A percentile compares a stretch with the other conserved stretches of the same genome.
Conservation (phyloP, 345 rosid genomes). For the Turnera subulata region DNA sequence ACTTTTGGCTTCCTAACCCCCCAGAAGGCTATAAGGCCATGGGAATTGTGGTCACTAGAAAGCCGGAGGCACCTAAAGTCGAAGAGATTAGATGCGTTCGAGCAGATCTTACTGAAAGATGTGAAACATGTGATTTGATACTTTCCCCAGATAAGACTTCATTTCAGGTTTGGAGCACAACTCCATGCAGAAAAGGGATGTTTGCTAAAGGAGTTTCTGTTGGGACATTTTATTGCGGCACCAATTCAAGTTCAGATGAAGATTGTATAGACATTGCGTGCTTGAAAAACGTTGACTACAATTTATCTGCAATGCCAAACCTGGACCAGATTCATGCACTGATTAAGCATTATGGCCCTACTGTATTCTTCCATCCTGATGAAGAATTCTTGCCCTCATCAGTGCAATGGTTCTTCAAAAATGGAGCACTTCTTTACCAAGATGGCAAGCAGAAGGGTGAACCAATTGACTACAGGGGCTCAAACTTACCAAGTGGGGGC, state of each 20-base stretch:
- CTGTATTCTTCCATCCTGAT: slow-evolving; percentile 61
- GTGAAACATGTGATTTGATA: slow-evolving; percentile 44
- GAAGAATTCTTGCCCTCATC: slow-evolving; percentile 70
- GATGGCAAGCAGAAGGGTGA: slow-evolving; percentile 32
- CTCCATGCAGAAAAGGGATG: slow-evolving; percentile 65
- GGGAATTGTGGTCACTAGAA: slow-evolving; percentile 63
- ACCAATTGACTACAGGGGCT: slow-evolving; percentile 48
- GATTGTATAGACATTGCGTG: slow-evolving; percentile 42
- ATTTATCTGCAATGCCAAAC: slow-evolving; percentile 70
- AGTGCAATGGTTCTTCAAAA: slow-evolving; percentile 57
- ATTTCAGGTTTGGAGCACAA: slow-evolving; percentile 56
- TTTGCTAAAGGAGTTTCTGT: slow-evolving; percentile 61
- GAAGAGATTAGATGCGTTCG: slow-evolving; percentile 72
- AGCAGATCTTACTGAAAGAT: slow-evolving; percentile 62
- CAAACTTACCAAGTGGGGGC: slow-evolving; percentile 70
- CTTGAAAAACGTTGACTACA: slow-evolving; percentile 53
- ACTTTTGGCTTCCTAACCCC: slow-evolving; percentile 77
- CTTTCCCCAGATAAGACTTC: slow-evolving; percentile 39
- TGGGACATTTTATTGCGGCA: slow-evolving; percentile 68
- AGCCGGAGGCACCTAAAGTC: slow-evolving; percentile 47
- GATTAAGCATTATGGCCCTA: slow-evolving; percentile 67
- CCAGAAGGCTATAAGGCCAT: slow-evolving; percentile 66
- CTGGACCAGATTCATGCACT: slow-evolving; percentile 60
- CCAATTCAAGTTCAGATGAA: slow-evolving; percentile 30
- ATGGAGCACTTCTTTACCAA: slow-evolving; percentile 53